Evolutionary conservation across 345 rosid genomes (phyloP).

Genomic region (Balakata baccata): DNA sequence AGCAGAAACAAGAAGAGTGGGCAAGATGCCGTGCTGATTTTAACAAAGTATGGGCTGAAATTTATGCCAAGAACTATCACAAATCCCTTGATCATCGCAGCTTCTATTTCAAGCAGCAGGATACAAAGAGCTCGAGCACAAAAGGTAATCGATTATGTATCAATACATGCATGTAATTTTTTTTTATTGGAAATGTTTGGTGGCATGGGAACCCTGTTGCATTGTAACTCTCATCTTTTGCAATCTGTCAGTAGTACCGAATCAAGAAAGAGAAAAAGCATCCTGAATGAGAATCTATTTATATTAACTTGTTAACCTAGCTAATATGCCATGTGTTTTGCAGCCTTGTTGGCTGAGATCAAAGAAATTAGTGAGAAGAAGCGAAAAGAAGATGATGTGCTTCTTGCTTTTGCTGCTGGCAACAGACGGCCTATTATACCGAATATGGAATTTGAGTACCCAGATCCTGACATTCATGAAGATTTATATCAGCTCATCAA

Average conservation of each 20-base stretch:
- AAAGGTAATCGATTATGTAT: constrained; percentile 54
- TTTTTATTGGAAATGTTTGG: not conserved
- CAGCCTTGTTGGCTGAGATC: constrained; percentile 87
- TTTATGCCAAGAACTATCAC: constrained; percentile 89
- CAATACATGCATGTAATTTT: not conserved
- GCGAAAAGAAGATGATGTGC: constrained; percentile 70
- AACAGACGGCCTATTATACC: constrained; percentile 59
- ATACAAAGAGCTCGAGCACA: constrained; percentile 84
- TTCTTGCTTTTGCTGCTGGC: constrained; percentile 84
- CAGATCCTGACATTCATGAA: constrained; percentile 80
- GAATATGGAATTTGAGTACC: constrained; percentile 72
- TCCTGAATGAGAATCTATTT: not conserved
- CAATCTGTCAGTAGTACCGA: not conserved
- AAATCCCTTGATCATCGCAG: constrained; percentile 97
- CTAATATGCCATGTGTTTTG: constrained; percentile 23
- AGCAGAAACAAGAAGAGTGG: constrained; percentile 99
- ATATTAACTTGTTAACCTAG: constrained; percentile 14
- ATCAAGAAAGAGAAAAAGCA: not conserved
- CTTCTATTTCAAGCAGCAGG: constrained; percentile 98
- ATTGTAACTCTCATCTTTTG: not conserved
- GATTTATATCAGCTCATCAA: constrained; percentile 90
- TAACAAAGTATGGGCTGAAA: constrained; percentile 97
- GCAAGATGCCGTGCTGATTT: constrained; percentile 86
- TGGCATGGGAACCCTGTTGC: constrained; percentile 4
- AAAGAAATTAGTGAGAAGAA: constrained; percentile 86